Conservation (phyloP, 352 stramenopile genomes). For the Thalassiosira pacifica region DNA sequence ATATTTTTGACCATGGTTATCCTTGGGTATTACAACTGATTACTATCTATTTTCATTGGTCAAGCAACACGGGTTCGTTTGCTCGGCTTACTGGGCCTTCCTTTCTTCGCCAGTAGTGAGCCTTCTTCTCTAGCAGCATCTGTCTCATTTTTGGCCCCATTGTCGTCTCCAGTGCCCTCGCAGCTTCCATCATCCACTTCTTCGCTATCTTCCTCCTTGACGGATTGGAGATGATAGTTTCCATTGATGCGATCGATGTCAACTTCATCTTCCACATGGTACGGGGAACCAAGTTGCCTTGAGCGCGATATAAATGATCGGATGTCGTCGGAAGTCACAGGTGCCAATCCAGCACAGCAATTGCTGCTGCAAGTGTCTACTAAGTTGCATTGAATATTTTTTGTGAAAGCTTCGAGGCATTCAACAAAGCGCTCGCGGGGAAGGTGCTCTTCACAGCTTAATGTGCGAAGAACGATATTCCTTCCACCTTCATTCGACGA, state of each 20-base stretch:
- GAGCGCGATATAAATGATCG: constrained; percentile 24
- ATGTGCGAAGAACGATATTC: constrained; percentile 45
- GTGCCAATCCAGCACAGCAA: constrained; percentile 8
- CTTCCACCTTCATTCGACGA: not conserved
- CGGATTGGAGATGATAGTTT: constrained; percentile 65
- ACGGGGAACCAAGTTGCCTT: constrained; percentile 34
- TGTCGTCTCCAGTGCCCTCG: constrained; percentile 53
- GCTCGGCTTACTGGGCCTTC: constrained; percentile 29
- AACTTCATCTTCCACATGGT: constrained; percentile 36
- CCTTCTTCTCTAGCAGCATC: constrained; percentile 3
- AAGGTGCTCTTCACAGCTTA: constrained; percentile 66
- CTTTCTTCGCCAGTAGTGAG: constrained; percentile 57
- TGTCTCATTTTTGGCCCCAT: constrained; percentile 24
- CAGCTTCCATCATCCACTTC: constrained; percentile 61
- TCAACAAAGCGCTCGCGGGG: constrained; percentile 78
- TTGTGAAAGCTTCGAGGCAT: constrained; percentile 73
- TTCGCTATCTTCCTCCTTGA: constrained; percentile 77
- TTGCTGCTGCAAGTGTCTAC: too few species aligned
- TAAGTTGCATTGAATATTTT: constrained; percentile 65
- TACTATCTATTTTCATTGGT: too few species aligned
- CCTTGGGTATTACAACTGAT: too few species aligned
- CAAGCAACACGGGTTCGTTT: constrained; percentile 70
- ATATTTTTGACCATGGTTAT: too few species aligned
- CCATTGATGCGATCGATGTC: constrained; percentile 28
- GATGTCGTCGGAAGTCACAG: constrained; percentile 15